Conservation (phyloP, 768 basidiomycete species). For the Mycena filopes region DNA sequence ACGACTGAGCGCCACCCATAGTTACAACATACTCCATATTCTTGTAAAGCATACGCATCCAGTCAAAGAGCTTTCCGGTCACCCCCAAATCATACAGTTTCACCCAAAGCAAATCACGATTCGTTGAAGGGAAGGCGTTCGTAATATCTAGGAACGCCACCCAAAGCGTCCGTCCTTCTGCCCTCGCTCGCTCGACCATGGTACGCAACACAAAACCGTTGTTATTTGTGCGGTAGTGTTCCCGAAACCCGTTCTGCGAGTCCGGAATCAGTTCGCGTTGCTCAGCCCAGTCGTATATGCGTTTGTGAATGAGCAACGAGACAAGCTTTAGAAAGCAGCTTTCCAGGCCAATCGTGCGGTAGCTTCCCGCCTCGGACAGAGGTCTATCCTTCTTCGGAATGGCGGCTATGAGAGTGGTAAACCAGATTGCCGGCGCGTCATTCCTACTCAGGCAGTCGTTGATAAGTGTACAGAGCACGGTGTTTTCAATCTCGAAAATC, state of each 20-base stretch:
- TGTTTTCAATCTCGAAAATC: not conserved
- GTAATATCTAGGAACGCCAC: slow-evolving; percentile 37
- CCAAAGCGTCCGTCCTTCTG: slow-evolving; percentile 27
- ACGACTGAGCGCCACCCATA: not conserved
- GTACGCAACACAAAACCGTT: slow-evolving; percentile 35
- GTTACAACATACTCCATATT: not conserved
- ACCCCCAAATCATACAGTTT: slow-evolving; percentile 30
- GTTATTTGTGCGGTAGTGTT: slow-evolving; percentile 33
- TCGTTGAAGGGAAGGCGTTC: slow-evolving; percentile 39
- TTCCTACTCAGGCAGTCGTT: not conserved
- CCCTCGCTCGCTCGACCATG: slow-evolving; percentile 33
- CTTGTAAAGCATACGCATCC: not conserved
- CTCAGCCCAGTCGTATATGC: too few species aligned
- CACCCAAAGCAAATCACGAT: slow-evolving; percentile 36
- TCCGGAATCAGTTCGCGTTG: slow-evolving; percentile 27
- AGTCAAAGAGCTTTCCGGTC: slow-evolving; percentile 22
- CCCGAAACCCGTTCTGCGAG: slow-evolving; percentile 39
- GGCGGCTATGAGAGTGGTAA: not conserved
- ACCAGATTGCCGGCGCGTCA: not conserved
- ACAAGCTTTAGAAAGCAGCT: slow-evolving; percentile 1
- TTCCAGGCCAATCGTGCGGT: not conserved
- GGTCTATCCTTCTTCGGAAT: not conserved
- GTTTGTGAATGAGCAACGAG: not conserved
- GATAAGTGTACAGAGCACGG: not conserved
- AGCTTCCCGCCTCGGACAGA: not conserved